Conservation (phyloP, 2,329 filamentous ascomycete genomes). For the Colletotrichum eleusines region DNA sequence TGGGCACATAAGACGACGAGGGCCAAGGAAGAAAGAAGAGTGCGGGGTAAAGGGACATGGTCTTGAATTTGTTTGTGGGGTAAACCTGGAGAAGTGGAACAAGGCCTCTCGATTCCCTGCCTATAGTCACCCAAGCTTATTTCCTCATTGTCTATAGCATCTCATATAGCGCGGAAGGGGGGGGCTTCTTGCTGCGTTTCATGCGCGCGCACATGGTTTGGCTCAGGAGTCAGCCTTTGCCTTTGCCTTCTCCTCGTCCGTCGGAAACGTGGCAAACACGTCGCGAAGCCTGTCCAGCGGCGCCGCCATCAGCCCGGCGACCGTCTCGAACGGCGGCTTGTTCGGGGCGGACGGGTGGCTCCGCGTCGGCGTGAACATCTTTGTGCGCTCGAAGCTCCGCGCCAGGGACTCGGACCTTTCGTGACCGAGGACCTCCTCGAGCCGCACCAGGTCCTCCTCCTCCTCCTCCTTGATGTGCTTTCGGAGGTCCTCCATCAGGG, state of each 20-base stretch:
- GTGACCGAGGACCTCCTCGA: slow-evolving; percentile 57
- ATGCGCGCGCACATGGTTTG: background rate
- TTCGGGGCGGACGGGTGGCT: slow-evolving; percentile 64
- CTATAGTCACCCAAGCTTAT: background rate
- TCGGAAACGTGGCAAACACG: slow-evolving; percentile 66
- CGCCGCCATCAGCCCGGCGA: slow-evolving; percentile 64
- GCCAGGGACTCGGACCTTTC: slow-evolving; percentile 52
- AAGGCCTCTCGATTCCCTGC: background rate
- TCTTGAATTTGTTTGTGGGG: slow-evolving; percentile 13
- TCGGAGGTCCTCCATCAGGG: slow-evolving; percentile 57
- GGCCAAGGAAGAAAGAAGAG: background rate
- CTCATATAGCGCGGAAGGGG: background rate
- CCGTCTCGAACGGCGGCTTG: slow-evolving; percentile 68
- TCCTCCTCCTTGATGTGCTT: slow-evolving; percentile 66
- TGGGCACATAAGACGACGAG: background rate
- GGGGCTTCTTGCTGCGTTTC: background rate
- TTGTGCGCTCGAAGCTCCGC: slow-evolving; percentile 62
- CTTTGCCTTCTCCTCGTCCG: background rate
- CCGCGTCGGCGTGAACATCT: slow-evolving; percentile 64
- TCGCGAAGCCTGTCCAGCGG: slow-evolving; percentile 69
- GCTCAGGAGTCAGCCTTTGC: background rate
- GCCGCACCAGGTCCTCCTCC: slow-evolving; percentile 58
- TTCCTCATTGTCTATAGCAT: background rate
- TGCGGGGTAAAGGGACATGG: slow-evolving; percentile 16
- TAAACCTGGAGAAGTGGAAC: slow-evolving; percentile 29